Conservation (phyloP, 140 eudicot genomes). For the Ambrosia hybrid region DNA sequence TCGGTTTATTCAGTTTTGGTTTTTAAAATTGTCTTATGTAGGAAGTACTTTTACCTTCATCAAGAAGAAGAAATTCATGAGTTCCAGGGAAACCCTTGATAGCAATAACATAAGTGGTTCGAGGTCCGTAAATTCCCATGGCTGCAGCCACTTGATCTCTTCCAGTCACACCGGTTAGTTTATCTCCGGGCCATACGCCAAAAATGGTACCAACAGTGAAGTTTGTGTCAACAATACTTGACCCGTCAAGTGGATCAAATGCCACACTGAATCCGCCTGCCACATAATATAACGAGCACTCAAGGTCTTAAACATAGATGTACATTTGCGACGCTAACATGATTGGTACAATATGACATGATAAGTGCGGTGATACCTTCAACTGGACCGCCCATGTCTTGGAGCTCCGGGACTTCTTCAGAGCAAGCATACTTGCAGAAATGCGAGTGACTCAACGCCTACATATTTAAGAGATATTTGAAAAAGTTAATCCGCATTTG, state of each 20-base stretch:
- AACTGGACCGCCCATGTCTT: slow-evolving; percentile 98
- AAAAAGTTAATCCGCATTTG: background rate
- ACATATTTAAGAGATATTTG: background rate
- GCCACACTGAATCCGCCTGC: slow-evolving; percentile 99
- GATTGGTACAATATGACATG: background rate
- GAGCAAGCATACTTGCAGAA: slow-evolving; percentile 99
- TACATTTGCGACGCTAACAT: background rate
- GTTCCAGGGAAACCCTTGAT: slow-evolving; percentile 87
- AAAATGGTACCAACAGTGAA: slow-evolving; percentile 98
- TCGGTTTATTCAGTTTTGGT: too few relatives aligned
- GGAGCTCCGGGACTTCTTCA: slow-evolving; percentile 97
- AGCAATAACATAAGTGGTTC: slow-evolving; percentile 96
- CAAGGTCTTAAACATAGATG: background rate
- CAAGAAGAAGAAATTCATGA: slow-evolving; percentile 97
- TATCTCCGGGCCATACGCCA: slow-evolving; percentile 99
- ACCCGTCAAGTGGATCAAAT: slow-evolving; percentile 98
- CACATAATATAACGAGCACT: background rate
- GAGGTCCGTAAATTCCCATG: slow-evolving; percentile 98
- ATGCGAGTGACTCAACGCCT: slow-evolving; percentile 95
- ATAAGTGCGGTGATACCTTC: slow-evolving; percentile 52
- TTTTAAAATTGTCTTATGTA: too few relatives aligned
- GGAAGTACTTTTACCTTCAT: slow-evolving; percentile 61
- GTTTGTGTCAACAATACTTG: slow-evolving; percentile 98
- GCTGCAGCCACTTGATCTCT: slow-evolving; percentile 98
- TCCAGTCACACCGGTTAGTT: slow-evolving; percentile 92